Evolutionary conservation across 257 asterid species (phyloP), one percentile per base, ranked within the genome.

Genomic region (Jasminum sambac): DNA sequence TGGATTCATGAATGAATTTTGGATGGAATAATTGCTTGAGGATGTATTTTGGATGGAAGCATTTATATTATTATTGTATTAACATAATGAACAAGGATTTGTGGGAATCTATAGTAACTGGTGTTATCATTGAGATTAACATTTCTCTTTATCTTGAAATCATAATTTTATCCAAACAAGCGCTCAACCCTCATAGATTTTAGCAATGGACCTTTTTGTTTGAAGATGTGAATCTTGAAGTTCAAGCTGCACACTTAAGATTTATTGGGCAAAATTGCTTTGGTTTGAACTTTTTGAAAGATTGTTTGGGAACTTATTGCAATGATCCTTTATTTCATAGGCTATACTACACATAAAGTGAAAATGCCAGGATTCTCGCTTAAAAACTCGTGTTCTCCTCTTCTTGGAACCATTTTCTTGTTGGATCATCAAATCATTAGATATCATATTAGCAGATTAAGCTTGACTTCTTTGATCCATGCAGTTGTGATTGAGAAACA

Each of bases 291-390:
- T 38, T 38, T 38, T 38, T n/a, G n/a, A 5, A 38, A 38, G 41
- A 5, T 2, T 5, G 41, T 9, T 5, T 38, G n/a, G 48, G 16
- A 44, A 44, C 21, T 42, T 68, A 76, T 40, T 37, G 3, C 19
- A 3, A 70, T n/a, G n/a, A n/a, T n/a, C n/a, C n/a, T n/a, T n/a
- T n/a, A n/a, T n/a, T n/a, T n/a, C n/a, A n/a, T n/a, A 55, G 34
- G 58, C 60, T 75, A 93, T 82, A 90, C 98, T 5, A 97, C 97
- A 61, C 90, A 97, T 77, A 96, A 93, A 85, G 99, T 94, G 60
- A 68, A 91, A 61, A 94, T 95, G 44, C n/a, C 50, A 17, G 16
- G 1, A 63, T 50, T 61, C 38, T 60, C 30, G 39, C 5, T 8
- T n/a, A 41, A 42, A 24, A 10, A 41, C 48, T 44, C 19, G 10